Evolutionary conservation across 2,329 filamentous ascomycete genomes (phyloP), one percentile per base, ranked within the genome.

Genomic region (Cladosporium sp.): DNA sequence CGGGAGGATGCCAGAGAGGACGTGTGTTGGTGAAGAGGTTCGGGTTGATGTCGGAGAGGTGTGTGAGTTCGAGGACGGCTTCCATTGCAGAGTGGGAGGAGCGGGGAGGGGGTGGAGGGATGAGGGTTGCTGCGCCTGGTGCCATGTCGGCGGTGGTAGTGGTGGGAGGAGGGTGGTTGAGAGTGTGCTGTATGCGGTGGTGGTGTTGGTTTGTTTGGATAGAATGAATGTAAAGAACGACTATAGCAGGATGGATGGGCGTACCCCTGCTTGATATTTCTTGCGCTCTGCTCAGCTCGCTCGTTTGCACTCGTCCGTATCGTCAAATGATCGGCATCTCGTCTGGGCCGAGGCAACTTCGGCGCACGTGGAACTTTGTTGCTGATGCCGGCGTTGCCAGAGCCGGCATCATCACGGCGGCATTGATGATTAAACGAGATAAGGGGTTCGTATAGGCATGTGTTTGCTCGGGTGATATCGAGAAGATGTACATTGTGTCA

Each of bases 1-100:
- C 93, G 0, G 91, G 89, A 0, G 95, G 95, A 72, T 96, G 93
- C 93, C 93, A 98, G 67, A 95, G 85, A 25, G 90, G 90, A 43
- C 93, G 90, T 2, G 93, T 91, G 78, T 99, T 99, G 64, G 95
- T 98, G 82, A 95, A 99, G 71, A 98, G 89, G 76, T 97, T 91
- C 65, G 90, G 89, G 53, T 90, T 89, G 68, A 95, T 87, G 67
- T 91, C 89, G 63, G 83, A 83, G 61, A 97, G 83, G 70, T 92
- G 90, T 3, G 91, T 95, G 71, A 97, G 83, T 74, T 97, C 93
- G 64, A 97, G 85, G 58, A 91, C 89, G 79, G 96, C 94, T 80
- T 98, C 94, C 68, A 98, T 96, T 16, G 88, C 84, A 28, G 92
- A 89, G 78, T 91, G 91, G 74, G 85, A 84, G 54, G 86, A 80